A percentile compares a stretch with the other conserved stretches of the same genome.
phyloP scores from a whole-genome alignment of 352 stramenopile species.

The Pythium utonaiense region DNA sequence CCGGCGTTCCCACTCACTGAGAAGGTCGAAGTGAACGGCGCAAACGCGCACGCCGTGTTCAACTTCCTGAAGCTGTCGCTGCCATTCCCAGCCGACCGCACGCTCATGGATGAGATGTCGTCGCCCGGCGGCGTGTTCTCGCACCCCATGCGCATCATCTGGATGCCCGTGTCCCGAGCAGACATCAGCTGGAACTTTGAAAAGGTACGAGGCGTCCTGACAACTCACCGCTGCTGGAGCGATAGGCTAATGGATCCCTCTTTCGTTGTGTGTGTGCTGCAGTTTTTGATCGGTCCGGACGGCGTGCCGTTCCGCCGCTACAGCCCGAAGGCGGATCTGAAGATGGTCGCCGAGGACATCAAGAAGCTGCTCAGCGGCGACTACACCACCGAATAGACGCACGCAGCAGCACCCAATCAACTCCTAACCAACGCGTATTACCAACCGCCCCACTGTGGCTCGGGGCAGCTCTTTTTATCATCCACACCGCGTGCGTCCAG shows the following conservation, averaged over 20 bases:
- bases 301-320: conserved; percentile 78
- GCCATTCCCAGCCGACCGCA: conserved; percentile 66
- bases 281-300: conserved; percentile 78
- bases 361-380: conserved; percentile 48
- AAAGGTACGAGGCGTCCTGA: conserved; percentile 39
- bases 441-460: neutral
- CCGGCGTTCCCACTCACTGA: conserved; percentile 71
- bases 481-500: too few species aligned
- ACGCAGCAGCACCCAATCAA: neutral
- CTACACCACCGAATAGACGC: conserved; percentile 13
- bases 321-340: conserved; percentile 71
- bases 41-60: conserved; percentile 74
- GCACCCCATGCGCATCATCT: conserved; percentile 80
- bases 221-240: neutral
- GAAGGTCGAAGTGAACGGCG: conserved; percentile 78
- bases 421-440: neutral
- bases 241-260: conserved; percentile 1
- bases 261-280: neutral
- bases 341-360: conserved; percentile 62
- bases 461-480: neutral
- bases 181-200: conserved; percentile 86
- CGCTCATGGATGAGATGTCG: conserved; percentile 79
- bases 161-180: conserved; percentile 77
- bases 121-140: conserved; percentile 72
- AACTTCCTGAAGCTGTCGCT: conserved; percentile 74